Evolutionary conservation across 225 moss, liverwort and hornwort species (phyloP), one percentile per base, ranked within the genome.

Genomic region (Pseudoscleropodium purum): DNA sequence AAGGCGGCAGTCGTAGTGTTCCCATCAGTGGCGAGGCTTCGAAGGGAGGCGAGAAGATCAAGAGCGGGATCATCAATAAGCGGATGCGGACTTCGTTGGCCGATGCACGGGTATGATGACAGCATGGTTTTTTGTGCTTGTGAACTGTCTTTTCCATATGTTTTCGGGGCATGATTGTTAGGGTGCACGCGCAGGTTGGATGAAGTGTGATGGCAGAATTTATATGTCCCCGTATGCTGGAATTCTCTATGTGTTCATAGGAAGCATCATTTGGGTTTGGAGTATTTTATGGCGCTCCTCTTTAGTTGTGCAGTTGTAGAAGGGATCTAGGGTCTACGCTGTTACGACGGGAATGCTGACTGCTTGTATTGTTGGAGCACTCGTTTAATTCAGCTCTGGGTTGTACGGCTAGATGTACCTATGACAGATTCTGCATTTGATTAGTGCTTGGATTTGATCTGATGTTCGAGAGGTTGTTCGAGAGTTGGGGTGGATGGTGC

Each of bases 21-120:
- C 82, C 90, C 67, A 91, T 89, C 91, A 94, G 75, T 86, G 85
- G 92, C 36, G 96, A 96, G 85, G 78, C 86, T 81, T 84, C 83
- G 86, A 96, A 95, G 91, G 91, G 92, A 88, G 96, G 90, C 66
- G 96, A 96, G 82, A 96, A 96, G 90, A 94, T 83, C 83, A 98
- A 96, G 89, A 94, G 94, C 83, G 90, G 91, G 63, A 90, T 89
- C 79, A 86, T 96, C 62, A 98, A 92, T 59, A 98, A 98, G 91
- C 94, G 96, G 91, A 94, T 96, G 79, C 96, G 97, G 41, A 98
- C 97, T 68, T 96, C 97, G 72, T 85, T 98, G 94, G 96, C 96
- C 79, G 97, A 97, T 88, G 89, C 93, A 89, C 95, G 97, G 95
- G 97, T 97, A 90, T 60, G 91, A 45, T 85, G 59, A 39, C 16